Evolutionary conservation across 1,139 yeast species (phyloP).

Genomic region (Geotrichum phurueaensis): DNA sequence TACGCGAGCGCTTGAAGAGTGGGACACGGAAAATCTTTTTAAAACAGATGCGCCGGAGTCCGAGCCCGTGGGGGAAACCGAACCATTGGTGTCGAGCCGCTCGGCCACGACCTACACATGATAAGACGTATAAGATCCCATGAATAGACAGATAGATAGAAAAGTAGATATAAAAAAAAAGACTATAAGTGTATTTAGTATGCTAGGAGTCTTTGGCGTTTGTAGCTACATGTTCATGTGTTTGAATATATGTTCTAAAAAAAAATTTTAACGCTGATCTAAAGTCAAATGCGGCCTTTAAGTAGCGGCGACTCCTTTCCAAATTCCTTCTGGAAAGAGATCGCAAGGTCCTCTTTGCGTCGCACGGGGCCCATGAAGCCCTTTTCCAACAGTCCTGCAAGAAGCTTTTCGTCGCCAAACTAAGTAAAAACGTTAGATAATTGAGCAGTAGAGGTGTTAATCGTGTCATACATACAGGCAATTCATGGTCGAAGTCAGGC

Average conservation of each 20-base stretch:
- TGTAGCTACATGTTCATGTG: neutral
- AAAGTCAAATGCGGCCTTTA: conserved; percentile 19
- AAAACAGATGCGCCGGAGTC: neutral
- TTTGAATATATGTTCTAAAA: neutral
- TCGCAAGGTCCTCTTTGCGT: conserved; percentile 22
- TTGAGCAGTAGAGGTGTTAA: neutral
- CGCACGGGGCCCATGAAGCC: conserved; percentile 26
- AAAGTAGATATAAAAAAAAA: too few relatives aligned
- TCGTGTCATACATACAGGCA: conserved; percentile 22
- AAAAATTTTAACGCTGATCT: neutral
- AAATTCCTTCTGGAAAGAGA: conserved; percentile 26
- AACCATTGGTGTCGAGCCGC: neutral
- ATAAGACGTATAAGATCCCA: too few relatives aligned
- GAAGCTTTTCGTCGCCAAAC: conserved; percentile 31
- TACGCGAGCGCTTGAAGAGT: conserved; percentile 27
- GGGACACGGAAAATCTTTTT: conserved; percentile 18
- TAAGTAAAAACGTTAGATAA: neutral
- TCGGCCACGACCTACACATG: neutral
- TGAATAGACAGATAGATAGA: too few relatives aligned
- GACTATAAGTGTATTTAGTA: neutral
- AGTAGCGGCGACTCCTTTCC: conserved; percentile 28
- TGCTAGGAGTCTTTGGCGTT: neutral
- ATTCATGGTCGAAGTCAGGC: conserved; percentile 32
- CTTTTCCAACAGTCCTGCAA: conserved; percentile 24
- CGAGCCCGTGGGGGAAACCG: neutral